phyloP scores from a whole-genome alignment of 192 early-diverging fungal genomes.

The Entomortierella beljakovae region DNA sequence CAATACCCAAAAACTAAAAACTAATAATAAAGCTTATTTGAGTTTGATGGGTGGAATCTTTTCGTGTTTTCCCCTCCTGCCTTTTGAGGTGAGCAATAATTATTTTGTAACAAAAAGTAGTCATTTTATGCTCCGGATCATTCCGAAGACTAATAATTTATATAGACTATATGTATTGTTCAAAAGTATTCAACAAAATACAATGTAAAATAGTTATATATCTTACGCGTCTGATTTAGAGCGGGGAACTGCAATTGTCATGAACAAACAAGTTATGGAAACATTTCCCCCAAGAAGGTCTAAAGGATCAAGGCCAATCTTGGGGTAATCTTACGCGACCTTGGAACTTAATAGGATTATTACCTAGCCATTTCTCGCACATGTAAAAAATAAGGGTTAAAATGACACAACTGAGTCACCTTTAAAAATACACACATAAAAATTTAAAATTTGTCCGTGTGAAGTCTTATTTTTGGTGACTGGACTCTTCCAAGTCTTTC shows the following conservation, averaged over 20 bases:
- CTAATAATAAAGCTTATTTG: background rate
- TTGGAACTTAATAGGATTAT: no score
- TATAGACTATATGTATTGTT: background rate
- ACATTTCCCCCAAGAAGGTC: no score
- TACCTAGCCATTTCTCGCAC: background rate
- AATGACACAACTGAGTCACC: slow-evolving; percentile 16
- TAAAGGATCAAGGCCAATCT: no score
- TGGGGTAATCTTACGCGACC: no score
- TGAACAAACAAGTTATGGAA: no score
- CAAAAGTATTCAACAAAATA: no score
- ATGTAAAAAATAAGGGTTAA: background rate
- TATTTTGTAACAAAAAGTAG: slow-evolving; percentile 3
- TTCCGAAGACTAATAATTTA: background rate
- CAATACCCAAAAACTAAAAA: no score
- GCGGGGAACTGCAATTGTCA: no score
- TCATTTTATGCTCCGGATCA: slow-evolving; percentile 22
- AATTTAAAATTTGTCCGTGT: no score
- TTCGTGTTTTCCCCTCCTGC: slow-evolving; percentile 13
- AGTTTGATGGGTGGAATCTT: background rate
- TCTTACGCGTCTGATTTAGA: background rate
- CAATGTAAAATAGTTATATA: background rate
- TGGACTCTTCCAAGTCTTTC: no score
- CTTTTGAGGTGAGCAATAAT: slow-evolving; percentile 39
- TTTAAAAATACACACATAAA: background rate
- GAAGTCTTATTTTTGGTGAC: no score